Evolutionary conservation across 2,329 filamentous ascomycete genomes (phyloP).

Genomic region (Paecilomyces fulvus): DNA sequence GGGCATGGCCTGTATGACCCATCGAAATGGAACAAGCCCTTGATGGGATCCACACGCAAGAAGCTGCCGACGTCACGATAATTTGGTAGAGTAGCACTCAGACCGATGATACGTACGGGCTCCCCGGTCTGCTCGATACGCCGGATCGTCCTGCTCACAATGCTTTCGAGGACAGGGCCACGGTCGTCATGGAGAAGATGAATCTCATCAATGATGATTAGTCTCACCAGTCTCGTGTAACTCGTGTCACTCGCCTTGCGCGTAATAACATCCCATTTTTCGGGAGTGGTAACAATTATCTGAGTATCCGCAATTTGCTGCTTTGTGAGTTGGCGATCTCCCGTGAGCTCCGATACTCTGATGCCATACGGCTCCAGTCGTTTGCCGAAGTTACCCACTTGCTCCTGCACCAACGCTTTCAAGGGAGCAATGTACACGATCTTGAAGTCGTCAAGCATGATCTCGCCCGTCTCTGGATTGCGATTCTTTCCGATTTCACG

Average conservation of each 20-base stretch:
- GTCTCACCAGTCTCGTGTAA: slow-evolving; percentile 92
- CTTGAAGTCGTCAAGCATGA: slow-evolving; percentile 94
- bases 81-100: slow-evolving; percentile 93
- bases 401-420: slow-evolving; percentile 93
- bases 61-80: slow-evolving; percentile 95
- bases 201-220: slow-evolving; percentile 97
- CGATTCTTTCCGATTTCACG: slow-evolving; percentile 95
- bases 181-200: slow-evolving; percentile 95
- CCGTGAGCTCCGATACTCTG: slow-evolving; percentile 87
- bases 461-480: slow-evolving; percentile 79
- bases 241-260: slow-evolving; percentile 94
- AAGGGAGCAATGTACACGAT: slow-evolving; percentile 96
- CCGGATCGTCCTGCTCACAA: slow-evolving; percentile 87
- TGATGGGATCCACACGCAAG: slow-evolving; percentile 75
- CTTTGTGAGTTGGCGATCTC: slow-evolving; percentile 95
- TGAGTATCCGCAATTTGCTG: slow-evolving; percentile 97
- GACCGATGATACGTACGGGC: slow-evolving; percentile 79
- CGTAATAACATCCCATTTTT: slow-evolving; percentile 99
- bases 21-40: slow-evolving; percentile 93
- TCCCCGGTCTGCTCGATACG: slow-evolving; percentile 91
- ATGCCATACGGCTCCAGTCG: slow-evolving; percentile 86
- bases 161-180: slow-evolving; percentile 92
- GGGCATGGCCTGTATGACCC: slow-evolving; percentile 89
- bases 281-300: slow-evolving; percentile 94
- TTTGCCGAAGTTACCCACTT: slow-evolving; percentile 95